Evolutionary conservation across 2,329 filamentous ascomycete species (phyloP).

Genomic region (Chaetomiaceae sp.): DNA sequence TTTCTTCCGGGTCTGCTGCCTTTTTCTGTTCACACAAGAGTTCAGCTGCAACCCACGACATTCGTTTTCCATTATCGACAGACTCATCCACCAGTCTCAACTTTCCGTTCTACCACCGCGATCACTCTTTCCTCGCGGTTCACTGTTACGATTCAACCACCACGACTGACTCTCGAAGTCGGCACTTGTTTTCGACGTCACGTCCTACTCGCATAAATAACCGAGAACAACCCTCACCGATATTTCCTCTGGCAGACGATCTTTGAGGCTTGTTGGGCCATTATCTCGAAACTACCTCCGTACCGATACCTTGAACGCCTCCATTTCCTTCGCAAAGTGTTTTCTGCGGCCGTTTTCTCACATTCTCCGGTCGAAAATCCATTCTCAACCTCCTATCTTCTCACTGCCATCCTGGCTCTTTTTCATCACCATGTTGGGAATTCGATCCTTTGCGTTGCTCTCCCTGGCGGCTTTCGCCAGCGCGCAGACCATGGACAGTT

Average conservation of each 20-base stretch:
- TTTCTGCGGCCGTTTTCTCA: too few species aligned
- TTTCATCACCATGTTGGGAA: constrained; percentile 11
- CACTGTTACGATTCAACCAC: not conserved
- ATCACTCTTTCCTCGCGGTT: constrained; percentile 14
- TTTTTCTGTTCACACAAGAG: not conserved
- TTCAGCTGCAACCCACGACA: constrained; percentile 12
- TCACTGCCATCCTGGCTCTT: not conserved
- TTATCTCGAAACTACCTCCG: not conserved
- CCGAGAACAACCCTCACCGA: not conserved
- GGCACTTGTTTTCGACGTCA: not conserved
- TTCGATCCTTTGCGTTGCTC: constrained; percentile 12
- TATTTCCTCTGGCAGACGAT: not conserved
- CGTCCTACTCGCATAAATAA: not conserved
- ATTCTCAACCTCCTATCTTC: not conserved
- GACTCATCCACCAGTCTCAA: not conserved
- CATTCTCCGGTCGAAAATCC: too few species aligned
- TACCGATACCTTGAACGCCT: not conserved
- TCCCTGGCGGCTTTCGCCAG: constrained; percentile 18
- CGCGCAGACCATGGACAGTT: constrained; percentile 15
- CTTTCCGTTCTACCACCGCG: constrained; percentile 7
- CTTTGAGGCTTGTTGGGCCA: not conserved
- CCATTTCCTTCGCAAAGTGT: too few species aligned
- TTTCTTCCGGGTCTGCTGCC: constrained; percentile 5
- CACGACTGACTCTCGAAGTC: not conserved
- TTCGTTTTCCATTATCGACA: constrained; percentile 7